Base-by-base conservation (phyloP, 257 asterid genomes). In the Haberlea rhodopensis region DNA sequence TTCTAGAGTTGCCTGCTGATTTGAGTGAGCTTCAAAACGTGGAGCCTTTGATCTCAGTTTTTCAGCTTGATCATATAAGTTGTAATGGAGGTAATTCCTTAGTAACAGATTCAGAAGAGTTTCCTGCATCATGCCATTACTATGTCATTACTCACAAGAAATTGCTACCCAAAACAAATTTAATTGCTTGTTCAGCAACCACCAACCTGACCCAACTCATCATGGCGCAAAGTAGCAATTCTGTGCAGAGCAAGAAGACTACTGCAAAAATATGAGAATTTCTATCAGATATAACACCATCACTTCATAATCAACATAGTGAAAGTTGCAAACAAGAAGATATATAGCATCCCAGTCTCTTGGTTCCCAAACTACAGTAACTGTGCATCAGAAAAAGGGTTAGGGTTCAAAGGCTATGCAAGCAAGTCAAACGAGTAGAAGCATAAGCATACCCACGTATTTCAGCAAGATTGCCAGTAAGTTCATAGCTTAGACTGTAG, bases 121-220 rank as follows among this genome's bases (percentile, higher is more conserved):
- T 79, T 85, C 96, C 96, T 88, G 82, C 71, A 77, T 20, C 13
- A 66, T 37, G 37, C 57, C 49, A 55, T 54, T 67, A 43, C 51
- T 0, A 23, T 6, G 27, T 8, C 68, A 70, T 69, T 37, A 56
- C 60, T 63, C 69, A 65, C 34, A 9, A 70, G 40, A 34, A 18
- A 37, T 7, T 6, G 65, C 29, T 22, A 71, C 60, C 46, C 53
- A 58, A 45, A 31, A 26, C 46, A 60, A 63, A 67, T 29, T 37
- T 37, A 74, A 63, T n/a, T 29, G 64, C 28, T 34, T 2, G 21
- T 27, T 24, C 22, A 57, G 61, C 32, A 51, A 68, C 28, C 40
- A 76, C 90, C 48, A 66, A 90, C 99, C 99, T 94, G 99, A 31
- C 99, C 97, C 90, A 94, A 79, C 79, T 90, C 97, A 28, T 94